These are phyloP conservation scores for Stachybotrys chartarum DNA, from an alignment of 2,329 filamentous ascomycete genomes.

Conservation along the genomic window DNA sequence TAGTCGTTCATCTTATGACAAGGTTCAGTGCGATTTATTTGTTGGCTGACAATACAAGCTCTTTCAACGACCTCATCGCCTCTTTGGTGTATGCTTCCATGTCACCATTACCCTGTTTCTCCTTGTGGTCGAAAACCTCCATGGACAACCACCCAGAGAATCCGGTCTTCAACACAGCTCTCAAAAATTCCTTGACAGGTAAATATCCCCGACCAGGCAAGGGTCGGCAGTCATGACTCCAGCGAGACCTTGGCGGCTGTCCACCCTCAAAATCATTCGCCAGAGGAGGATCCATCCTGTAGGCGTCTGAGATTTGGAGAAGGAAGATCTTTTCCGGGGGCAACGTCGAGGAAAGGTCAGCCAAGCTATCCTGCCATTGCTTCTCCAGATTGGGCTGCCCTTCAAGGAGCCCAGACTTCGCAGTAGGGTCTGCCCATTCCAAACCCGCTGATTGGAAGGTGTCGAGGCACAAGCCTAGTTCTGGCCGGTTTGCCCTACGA, in stretches of 20 bases:
- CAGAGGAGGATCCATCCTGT: conserved; percentile 52
- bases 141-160: background rate
- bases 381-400: conserved; percentile 37
- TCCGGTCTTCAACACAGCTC: background rate
- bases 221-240: conserved; percentile 66
- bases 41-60: background rate
- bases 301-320: conserved; percentile 69
- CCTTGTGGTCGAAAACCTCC: background rate
- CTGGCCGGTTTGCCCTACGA: conserved; percentile 50
- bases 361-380: conserved; percentile 46
- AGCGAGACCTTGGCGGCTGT: conserved; percentile 53
- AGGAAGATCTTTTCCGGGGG: conserved; percentile 67
- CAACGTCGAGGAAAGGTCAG: conserved; percentile 47
- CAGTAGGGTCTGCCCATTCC: conserved; percentile 68
- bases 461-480: conserved; percentile 69
- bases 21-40: too few species aligned
- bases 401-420: conserved; percentile 50
- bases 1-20: too few species aligned
- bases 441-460: conserved; percentile 70
- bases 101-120: background rate
- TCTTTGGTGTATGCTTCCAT: background rate
- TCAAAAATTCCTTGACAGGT: background rate
- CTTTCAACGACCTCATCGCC: background rate
- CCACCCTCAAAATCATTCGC: conserved; percentile 45
- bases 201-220: conserved; percentile 45